Evolutionary conservation across 768 basidiomycete genomes (phyloP), one percentile per base, ranked within the genome.

Genomic region (Lactarius indigo): DNA sequence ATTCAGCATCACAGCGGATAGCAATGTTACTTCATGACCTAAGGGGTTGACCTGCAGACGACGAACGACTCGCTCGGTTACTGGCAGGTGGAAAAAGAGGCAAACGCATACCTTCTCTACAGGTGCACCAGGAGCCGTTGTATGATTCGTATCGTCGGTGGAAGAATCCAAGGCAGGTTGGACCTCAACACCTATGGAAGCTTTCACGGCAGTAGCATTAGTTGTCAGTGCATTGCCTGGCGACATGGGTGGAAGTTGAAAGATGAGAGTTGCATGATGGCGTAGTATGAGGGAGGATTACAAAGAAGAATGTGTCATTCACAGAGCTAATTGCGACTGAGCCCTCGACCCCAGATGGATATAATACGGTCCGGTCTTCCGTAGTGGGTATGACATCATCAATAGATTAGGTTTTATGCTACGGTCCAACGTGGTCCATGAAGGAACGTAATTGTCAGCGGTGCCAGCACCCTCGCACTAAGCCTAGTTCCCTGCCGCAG

Each of bases 1-100:
- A 37, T 73, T 70, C n/a, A 73, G 65, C 67, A 71, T 66, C n/a
- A 69, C 68, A 7, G 70, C 69, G 37, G 65, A 69, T 23, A 71
- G 57, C 33, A 72, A 54, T 5, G 73, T 70, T 41, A 72, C 70
- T 57, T 73, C 56, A n/a, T 63, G 67, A 23, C 73, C 73, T 26
- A 73, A 68, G 18, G 73, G 72, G 23, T 71, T 73, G 28, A 63
- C 44, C 70, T 71, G 31, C 30, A 58, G 31, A 54, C 55, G 39
- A 41, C 5, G 28, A 20, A 41, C 20, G 37, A 47, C 9, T 41
- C 2, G 7, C 35, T 58, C 18, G 23, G 37, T 30, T 12, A 54
- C 8, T 10, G 23, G 23, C n/a, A 65, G 13, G 5, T 47, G 10
- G 20, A 31, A 63, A 5, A 31, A 30, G n/a, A 59, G 7, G 28